These are phyloP conservation scores for Lodderomyces elongisporus DNA, from an alignment of 1,139 yeast genomes.

Conservation along the genomic window DNA sequence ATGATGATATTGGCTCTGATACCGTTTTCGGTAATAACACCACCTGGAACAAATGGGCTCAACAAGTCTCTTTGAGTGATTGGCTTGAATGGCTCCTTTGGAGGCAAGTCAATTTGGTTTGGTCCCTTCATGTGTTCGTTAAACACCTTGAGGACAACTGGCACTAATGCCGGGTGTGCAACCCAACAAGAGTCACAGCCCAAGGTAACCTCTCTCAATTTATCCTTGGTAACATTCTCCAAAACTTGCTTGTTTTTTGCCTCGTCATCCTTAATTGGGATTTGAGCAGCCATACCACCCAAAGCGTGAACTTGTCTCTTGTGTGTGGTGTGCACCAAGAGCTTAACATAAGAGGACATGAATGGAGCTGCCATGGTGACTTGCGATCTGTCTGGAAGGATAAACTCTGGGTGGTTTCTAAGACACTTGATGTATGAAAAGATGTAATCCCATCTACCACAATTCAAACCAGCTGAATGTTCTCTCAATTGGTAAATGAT, in stretches of 20 bases:
- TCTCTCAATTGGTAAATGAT: slow-evolving; percentile 71
- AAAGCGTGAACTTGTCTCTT: slow-evolving; percentile 73
- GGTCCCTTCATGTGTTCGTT: slow-evolving; percentile 82
- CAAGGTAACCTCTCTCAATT: slow-evolving; percentile 66
- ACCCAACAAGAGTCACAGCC: slow-evolving; percentile 85
- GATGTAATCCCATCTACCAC: slow-evolving; percentile 83
- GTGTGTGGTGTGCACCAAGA: slow-evolving; percentile 67
- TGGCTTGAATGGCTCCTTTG: slow-evolving; percentile 33
- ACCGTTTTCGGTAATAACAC: slow-evolving; percentile 65
- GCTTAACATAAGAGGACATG: slow-evolving; percentile 65
- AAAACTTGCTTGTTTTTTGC: slow-evolving; percentile 62
- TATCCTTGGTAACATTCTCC: slow-evolving; percentile 68
- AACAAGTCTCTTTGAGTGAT: slow-evolving; percentile 66
- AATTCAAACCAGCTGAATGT: slow-evolving; percentile 72
- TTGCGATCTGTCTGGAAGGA: slow-evolving; percentile 68
- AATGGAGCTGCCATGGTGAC: slow-evolving; percentile 74
- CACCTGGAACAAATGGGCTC: slow-evolving; percentile 64
- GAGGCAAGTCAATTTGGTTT: slow-evolving; percentile 68
- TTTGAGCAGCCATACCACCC: slow-evolving; percentile 87
- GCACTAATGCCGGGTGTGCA: slow-evolving; percentile 76
- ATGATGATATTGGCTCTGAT: slow-evolving; percentile 65
- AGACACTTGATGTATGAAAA: slow-evolving; percentile 67
- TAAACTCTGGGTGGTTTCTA: slow-evolving; percentile 47
- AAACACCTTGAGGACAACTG: slow-evolving; percentile 70
- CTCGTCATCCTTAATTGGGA: slow-evolving; percentile 67